These are phyloP conservation scores for Aspergillus diversus DNA, from an alignment of 495 filamentous ascomycete species.

Conservation along the genomic window DNA sequence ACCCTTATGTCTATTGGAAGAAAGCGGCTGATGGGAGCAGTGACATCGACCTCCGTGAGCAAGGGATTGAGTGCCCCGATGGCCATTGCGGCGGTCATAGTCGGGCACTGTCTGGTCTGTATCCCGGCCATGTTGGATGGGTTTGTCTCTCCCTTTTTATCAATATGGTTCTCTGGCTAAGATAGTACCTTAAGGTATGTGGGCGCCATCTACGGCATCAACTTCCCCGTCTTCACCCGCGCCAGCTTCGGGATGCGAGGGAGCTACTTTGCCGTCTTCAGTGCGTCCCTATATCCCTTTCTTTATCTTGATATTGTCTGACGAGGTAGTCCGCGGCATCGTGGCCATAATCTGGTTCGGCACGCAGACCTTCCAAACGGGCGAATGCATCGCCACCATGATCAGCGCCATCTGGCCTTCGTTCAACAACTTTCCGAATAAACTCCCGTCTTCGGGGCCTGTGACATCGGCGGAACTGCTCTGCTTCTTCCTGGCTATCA, in stretches of 20 bases:
- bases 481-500: conserved; percentile 55
- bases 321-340: conserved; percentile 33
- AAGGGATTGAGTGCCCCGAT: conserved; percentile 24
- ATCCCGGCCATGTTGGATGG: conserved; percentile 26
- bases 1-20: neutral
- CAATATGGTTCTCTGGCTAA: neutral
- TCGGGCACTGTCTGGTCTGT: conserved; percentile 24
- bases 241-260: conserved; percentile 61
- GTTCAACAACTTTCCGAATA: conserved; percentile 55
- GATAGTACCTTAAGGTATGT: conserved; percentile 35
- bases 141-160: conserved; percentile 1
- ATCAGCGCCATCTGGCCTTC: conserved; percentile 62
- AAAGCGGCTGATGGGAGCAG: neutral
- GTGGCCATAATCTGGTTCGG: conserved; percentile 27
- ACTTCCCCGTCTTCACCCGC: conserved; percentile 31
- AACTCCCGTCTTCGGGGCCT: conserved; percentile 44
- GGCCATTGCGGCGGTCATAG: conserved; percentile 21
- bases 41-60: conserved; percentile 21
- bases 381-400: conserved; percentile 55
- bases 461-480: conserved; percentile 52
- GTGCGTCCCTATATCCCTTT: conserved; percentile 2
- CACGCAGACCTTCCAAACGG: conserved; percentile 47
- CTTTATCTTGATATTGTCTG: neutral
- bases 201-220: conserved; percentile 33
- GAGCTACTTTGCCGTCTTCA: conserved; percentile 50